Conservation (phyloP, 768 basidiomycete genomes). For the Leccinum arenicola region DNA sequence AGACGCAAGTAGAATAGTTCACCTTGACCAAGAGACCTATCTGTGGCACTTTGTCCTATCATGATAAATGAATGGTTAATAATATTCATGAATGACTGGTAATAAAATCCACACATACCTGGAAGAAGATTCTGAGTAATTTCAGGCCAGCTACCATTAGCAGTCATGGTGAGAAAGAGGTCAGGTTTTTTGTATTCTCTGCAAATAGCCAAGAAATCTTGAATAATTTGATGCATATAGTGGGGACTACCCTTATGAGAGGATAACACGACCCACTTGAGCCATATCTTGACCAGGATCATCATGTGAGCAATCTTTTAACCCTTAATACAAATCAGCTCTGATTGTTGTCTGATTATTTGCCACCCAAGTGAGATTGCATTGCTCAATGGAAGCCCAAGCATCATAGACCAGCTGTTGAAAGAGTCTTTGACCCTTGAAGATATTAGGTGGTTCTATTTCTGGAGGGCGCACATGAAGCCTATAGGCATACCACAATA, state of each 20-base stretch:
- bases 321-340: background rate
- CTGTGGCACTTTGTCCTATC: conserved; percentile 34
- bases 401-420: background rate
- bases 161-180: conserved; percentile 52
- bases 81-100: background rate
- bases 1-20: too few species aligned
- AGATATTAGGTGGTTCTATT: background rate
- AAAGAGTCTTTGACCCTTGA: background rate
- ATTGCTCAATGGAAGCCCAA: background rate
- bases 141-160: conserved; percentile 50
- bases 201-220: conserved; percentile 47
- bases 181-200: conserved; percentile 36
- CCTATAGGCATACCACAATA: background rate
- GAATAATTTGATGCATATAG: conserved; percentile 42
- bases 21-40: too few species aligned
- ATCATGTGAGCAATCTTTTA: background rate
- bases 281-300: background rate
- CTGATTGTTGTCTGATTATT: background rate
- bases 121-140: conserved; percentile 36
- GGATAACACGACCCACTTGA: background rate
- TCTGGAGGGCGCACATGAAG: background rate
- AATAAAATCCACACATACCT: conserved; percentile 12
- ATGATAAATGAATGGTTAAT: too few species aligned
- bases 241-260: conserved; percentile 39
- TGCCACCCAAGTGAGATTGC: background rate